phyloP scores from a whole-genome alignment of 306 rosid species.

The Pterocarpus macrocarpus region DNA sequence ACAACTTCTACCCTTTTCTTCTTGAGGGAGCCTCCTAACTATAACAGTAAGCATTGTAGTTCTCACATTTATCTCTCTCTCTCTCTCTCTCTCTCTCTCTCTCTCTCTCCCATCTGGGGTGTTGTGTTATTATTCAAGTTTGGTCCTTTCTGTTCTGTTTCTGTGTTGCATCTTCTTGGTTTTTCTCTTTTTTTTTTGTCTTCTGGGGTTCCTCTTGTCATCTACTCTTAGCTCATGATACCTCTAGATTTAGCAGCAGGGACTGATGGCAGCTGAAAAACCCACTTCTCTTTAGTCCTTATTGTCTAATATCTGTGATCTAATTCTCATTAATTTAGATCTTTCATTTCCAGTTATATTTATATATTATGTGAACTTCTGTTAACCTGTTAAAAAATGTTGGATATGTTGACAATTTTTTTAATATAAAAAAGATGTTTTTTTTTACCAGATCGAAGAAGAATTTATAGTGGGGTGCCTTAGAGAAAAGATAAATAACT shows the following conservation, averaged over 20 bases:
- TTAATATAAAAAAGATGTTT: too few species aligned
- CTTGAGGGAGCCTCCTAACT: neutral
- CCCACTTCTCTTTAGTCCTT: neutral
- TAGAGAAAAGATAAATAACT: neutral
- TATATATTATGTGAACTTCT: neutral
- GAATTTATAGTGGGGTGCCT: neutral
- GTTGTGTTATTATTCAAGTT: neutral
- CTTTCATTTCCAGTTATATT: neutral
- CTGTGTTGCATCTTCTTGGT: neutral
- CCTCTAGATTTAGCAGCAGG: slow-evolving; percentile 13
- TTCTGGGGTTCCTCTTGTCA: neutral
- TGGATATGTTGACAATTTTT: neutral
- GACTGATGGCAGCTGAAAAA: slow-evolving; percentile 26
- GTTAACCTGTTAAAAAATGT: neutral
- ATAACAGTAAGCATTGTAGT: neutral
- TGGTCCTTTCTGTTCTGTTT: slow-evolving; percentile 12
- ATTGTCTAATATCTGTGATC: neutral
- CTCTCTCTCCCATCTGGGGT: neutral
- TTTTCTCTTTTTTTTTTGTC: neutral
- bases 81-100: neutral
- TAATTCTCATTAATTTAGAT: slow-evolving; percentile 16
- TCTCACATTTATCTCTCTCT: neutral
- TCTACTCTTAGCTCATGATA: neutral
- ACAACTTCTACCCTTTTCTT: neutral
- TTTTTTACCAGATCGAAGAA: neutral